phyloP scores from a whole-genome alignment of 371 early-diverging fungal species.

The Haplosporangium sp. region DNA sequence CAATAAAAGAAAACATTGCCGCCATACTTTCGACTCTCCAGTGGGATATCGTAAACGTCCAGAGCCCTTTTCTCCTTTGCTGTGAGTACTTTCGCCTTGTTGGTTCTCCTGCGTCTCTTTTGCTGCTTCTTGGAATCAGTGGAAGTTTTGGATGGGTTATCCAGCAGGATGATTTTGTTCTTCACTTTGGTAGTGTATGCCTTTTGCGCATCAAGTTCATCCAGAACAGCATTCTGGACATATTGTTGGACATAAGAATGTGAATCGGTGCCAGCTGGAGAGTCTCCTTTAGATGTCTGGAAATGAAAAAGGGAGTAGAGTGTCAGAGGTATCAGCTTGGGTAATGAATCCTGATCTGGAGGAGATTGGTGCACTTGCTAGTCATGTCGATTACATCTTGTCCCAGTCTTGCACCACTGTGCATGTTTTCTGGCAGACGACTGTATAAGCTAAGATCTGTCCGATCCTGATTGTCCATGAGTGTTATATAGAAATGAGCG shows the following conservation, averaged over 20 bases:
- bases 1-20: not conserved
- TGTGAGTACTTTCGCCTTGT: constrained; percentile 62
- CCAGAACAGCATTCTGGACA: constrained; percentile 39
- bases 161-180: constrained; percentile 57
- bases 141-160: constrained; percentile 55
- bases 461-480: constrained; percentile 35
- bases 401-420: constrained; percentile 21
- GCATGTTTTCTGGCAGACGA: constrained; percentile 20
- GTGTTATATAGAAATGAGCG: not conserved
- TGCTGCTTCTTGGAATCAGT: constrained; percentile 23
- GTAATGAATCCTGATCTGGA: no score
- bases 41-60: constrained; percentile 75
- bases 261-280: not conserved
- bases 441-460: constrained; percentile 42
- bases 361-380: not conserved
- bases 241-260: constrained; percentile 27
- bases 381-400: constrained; percentile 11
- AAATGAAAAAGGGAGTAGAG: not conserved
- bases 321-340: no score
- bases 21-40: constrained; percentile 58
- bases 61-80: constrained; percentile 69
- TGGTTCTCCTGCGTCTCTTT: constrained; percentile 34
- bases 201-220: constrained; percentile 22
- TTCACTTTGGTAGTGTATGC: constrained; percentile 54
- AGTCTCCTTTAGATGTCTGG: not conserved